phyloP scores from a whole-genome alignment of 1,139 yeast species.

The Candida smagusa region DNA sequence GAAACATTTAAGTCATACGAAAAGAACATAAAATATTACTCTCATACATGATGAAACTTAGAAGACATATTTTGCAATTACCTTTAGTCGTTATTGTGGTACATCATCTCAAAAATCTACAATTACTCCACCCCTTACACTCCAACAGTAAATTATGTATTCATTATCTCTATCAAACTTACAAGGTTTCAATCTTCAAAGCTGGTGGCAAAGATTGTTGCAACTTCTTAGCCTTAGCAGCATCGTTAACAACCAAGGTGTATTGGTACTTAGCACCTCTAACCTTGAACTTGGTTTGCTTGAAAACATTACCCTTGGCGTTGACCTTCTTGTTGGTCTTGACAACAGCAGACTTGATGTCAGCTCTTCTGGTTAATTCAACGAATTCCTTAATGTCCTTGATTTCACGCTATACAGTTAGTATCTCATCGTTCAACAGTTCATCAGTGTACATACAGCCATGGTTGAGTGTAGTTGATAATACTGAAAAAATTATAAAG shows the following conservation, averaged over 20 bases:
- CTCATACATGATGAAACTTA: too few relatives aligned
- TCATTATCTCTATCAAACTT: constrained; percentile 21
- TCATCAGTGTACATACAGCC: constrained; percentile 28
- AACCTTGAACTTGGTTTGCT: constrained; percentile 98
- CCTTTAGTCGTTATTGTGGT: too few relatives aligned
- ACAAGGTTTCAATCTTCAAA: constrained; percentile 71
- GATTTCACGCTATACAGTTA: constrained; percentile 57
- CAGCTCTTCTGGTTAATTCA: constrained; percentile 97
- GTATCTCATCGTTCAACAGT: constrained; percentile 11
- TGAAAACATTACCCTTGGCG: constrained; percentile 81
- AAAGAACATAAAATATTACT: too few relatives aligned
- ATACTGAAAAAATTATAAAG: constrained; percentile 4
- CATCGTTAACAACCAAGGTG: constrained; percentile 95
- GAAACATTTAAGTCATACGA: too few relatives aligned
- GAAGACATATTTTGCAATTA: too few relatives aligned
- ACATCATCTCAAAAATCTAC: too few relatives aligned
- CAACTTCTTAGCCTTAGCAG: constrained; percentile 97
- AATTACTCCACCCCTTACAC: too few relatives aligned
- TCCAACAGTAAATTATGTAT: constrained; percentile 1
- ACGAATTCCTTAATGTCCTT: constrained; percentile 97
- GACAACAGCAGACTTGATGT: constrained; percentile 89
- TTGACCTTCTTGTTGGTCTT: constrained; percentile 85
- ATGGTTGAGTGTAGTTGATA: constrained; percentile 17
- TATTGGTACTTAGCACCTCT: constrained; percentile 94
- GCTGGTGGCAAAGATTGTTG: constrained; percentile 98